These are phyloP conservation scores for Puya raimondii DNA, from an alignment of 176 grass and related monocot species.

Conservation along the genomic window DNA sequence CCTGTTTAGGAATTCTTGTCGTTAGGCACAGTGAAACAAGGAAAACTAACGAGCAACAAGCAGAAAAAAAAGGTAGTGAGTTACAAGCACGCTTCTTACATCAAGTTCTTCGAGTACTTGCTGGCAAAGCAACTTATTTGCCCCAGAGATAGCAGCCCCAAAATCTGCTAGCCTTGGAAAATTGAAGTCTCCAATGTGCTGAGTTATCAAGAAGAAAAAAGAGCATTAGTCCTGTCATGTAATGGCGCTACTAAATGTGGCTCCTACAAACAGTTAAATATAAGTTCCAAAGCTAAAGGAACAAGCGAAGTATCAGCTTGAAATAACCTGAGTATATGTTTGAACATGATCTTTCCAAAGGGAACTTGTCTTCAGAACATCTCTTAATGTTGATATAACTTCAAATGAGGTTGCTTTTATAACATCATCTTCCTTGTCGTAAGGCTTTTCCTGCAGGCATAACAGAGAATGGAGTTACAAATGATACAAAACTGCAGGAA, in stretches of 20 bases:
- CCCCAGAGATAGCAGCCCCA: conserved; percentile 93
- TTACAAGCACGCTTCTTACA: conserved; percentile 42
- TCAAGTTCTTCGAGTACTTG: conserved; percentile 95
- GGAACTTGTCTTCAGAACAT: conserved; percentile 74
- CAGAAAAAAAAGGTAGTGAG: background rate
- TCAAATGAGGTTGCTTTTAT: conserved; percentile 96
- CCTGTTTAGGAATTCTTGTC: conserved; percentile 41
- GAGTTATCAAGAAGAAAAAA: conserved; percentile 14
- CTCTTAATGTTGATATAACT: conserved; percentile 98
- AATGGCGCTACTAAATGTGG: too few species aligned
- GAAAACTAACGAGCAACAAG: background rate
- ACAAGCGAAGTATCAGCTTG: background rate
- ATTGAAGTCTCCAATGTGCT: conserved; percentile 93
- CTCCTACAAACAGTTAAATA: too few species aligned
- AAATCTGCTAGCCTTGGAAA: conserved; percentile 84
- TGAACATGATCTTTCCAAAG: conserved; percentile 99
- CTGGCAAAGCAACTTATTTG: conserved; percentile 85
- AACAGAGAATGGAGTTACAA: background rate
- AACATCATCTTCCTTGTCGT: conserved; percentile 84
- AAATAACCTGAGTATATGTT: conserved; percentile 72
- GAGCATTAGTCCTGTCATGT: too few species aligned
- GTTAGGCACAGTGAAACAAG: too few species aligned
- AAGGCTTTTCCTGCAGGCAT: conserved; percentile 59
- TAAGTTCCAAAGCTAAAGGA: too few species aligned
- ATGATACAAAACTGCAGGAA: background rate